These are phyloP conservation scores for Geotrichum klebahnii DNA, from an alignment of 1,139 yeast species.

Conservation along the genomic window DNA sequence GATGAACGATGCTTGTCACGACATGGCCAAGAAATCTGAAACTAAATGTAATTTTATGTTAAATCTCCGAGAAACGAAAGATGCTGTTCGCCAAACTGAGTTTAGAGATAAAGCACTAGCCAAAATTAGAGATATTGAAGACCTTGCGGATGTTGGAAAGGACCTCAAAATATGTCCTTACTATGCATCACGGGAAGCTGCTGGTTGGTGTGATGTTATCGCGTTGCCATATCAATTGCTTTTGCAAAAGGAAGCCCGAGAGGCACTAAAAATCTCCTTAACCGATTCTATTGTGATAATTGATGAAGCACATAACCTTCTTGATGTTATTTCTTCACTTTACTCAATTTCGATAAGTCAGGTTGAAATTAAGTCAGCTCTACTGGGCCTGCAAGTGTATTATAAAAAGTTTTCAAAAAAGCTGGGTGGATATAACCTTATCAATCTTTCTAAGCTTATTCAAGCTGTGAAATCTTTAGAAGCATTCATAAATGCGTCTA, in stretches of 20 bases:
- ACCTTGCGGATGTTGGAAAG: constrained; percentile 59
- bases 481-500: constrained; percentile 43
- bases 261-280: constrained; percentile 55
- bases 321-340: constrained; percentile 70
- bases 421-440: constrained; percentile 70
- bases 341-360: constrained; percentile 59
- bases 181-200: constrained; percentile 54
- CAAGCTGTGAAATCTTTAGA: constrained; percentile 54
- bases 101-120: constrained; percentile 62
- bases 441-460: constrained; percentile 60
- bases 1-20: constrained; percentile 80
- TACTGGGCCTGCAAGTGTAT: constrained; percentile 52
- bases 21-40: constrained; percentile 51
- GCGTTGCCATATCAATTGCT: constrained; percentile 84
- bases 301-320: constrained; percentile 89
- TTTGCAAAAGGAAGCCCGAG: constrained; percentile 60
- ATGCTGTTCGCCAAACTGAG: constrained; percentile 40
- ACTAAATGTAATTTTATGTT: constrained; percentile 51
- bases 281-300: constrained; percentile 67
- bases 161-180: constrained; percentile 69
- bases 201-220: constrained; percentile 58
- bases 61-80: constrained; percentile 36
- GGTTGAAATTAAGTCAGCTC: constrained; percentile 47
- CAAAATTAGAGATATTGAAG: constrained; percentile 77
- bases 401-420: constrained; percentile 55